phyloP scores from a whole-genome alignment of 1,139 yeast genomes.

The Schwanniomyces etchellsii region DNA sequence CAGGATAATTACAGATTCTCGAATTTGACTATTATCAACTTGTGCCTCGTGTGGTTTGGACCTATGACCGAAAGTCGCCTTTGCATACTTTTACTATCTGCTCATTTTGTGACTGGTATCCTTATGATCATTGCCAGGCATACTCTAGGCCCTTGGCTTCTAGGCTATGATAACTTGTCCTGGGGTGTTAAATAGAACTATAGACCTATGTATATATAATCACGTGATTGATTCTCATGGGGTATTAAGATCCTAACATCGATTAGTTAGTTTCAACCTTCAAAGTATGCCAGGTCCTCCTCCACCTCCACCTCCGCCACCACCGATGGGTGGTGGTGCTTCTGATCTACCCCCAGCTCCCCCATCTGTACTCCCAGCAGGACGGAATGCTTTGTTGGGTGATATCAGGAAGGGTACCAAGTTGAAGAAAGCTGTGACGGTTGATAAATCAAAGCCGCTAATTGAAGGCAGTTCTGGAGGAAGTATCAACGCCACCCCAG shows the following conservation, averaged over 20 bases:
- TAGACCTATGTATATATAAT: too few relatives aligned
- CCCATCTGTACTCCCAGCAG: constrained; percentile 35
- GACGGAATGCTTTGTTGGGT: constrained; percentile 76
- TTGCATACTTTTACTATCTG: constrained; percentile 50
- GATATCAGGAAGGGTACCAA: constrained; percentile 78
- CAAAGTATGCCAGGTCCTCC: too few relatives aligned
- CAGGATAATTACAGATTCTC: constrained; percentile 39
- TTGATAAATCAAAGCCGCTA: constrained; percentile 42
- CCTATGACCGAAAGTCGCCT: constrained; percentile 81
- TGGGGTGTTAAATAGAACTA: constrained; percentile 34
- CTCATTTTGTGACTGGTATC: constrained; percentile 66
- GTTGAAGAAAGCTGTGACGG: constrained; percentile 64
- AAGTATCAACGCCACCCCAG: constrained; percentile 7
- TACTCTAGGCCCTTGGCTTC: constrained; percentile 76
- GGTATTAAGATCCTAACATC: too few relatives aligned
- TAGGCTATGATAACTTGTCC: constrained; percentile 79
- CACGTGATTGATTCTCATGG: too few relatives aligned
- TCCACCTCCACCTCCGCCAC: constrained; percentile 33
- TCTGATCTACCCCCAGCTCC: constrained; percentile 16
- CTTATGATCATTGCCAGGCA: constrained; percentile 71
- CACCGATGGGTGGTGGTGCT: constrained; percentile 13
- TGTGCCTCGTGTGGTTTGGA: constrained; percentile 79
- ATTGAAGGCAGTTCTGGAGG: constrained; percentile 19
- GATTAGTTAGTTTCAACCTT: too few relatives aligned
- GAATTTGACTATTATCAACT: constrained; percentile 82